Percentiles rank a stretch among this genome's conserved stretches.
Conservation (phyloP, 805 yeast genomes). For the Candida hungchunana region DNA sequence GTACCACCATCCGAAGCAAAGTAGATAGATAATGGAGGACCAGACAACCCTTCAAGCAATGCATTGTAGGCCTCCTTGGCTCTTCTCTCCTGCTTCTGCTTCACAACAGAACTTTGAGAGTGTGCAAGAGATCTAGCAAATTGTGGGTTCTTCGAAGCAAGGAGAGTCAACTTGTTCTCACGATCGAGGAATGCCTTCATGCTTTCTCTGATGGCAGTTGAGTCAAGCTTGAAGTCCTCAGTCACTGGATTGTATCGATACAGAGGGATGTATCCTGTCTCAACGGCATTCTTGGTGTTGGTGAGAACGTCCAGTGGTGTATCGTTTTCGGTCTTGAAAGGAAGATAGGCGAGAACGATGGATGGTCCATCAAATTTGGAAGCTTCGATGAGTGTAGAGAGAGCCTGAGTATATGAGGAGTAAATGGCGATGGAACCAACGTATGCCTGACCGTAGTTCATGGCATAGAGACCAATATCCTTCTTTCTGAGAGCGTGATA, state of each 20-base stretch:
- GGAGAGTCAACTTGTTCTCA: slow-evolving; percentile 79
- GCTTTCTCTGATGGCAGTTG: slow-evolving; percentile 73
- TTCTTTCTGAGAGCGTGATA: slow-evolving; percentile 61
- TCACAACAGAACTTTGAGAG: slow-evolving; percentile 58
- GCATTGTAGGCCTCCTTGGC: slow-evolving; percentile 76
- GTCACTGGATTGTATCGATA: slow-evolving; percentile 73
- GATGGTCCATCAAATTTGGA: slow-evolving; percentile 87
- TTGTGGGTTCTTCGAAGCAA: slow-evolving; percentile 66
- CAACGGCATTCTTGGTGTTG: slow-evolving; percentile 87
- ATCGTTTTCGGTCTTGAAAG: slow-evolving; percentile 61
- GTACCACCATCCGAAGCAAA: slow-evolving; percentile 95
- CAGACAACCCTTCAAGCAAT: slow-evolving; percentile 80
- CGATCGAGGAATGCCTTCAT: slow-evolving; percentile 79
- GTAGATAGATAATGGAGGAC: slow-evolving; percentile 74
- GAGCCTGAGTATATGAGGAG: slow-evolving; percentile 87
- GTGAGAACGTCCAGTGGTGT: slow-evolving; percentile 70
- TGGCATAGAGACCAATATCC: slow-evolving; percentile 90
- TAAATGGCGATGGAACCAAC: slow-evolving; percentile 95
- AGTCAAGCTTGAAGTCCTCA: slow-evolving; percentile 70
- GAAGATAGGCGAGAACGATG: slow-evolving; percentile 84
- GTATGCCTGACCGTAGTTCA: slow-evolving; percentile 85
- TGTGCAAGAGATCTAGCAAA: slow-evolving; percentile 69
- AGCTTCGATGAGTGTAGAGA: slow-evolving; percentile 90
- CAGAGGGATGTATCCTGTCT: slow-evolving; percentile 94
- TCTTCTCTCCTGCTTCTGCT: slow-evolving; percentile 53